phyloP scores from a whole-genome alignment of 345 rosid species.

The Anacardium occidentale region DNA sequence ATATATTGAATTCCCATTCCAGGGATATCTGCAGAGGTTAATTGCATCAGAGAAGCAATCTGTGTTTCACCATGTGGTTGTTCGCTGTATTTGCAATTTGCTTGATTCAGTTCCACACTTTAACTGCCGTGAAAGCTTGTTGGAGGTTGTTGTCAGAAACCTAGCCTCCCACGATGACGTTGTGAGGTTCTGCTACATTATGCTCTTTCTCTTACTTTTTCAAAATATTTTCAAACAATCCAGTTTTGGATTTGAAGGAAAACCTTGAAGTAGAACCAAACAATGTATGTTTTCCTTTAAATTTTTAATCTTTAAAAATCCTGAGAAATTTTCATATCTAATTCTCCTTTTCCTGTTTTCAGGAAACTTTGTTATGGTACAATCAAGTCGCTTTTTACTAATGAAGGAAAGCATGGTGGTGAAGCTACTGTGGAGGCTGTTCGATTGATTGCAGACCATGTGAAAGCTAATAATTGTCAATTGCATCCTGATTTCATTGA shows the following conservation, averaged over 20 bases:
- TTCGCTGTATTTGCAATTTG: conserved; percentile 73
- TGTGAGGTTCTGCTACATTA: conserved; percentile 52
- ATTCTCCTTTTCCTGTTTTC: conserved; percentile 26
- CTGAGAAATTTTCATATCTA: background rate
- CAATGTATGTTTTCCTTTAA: background rate
- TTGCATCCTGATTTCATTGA: conserved; percentile 86
- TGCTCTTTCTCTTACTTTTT: conserved; percentile 14
- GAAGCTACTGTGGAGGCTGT: conserved; percentile 79
- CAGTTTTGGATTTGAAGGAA: background rate
- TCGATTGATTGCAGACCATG: conserved; percentile 74
- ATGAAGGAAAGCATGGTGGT: conserved; percentile 90
- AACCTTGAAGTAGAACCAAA: background rate
- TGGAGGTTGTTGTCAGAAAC: conserved; percentile 66
- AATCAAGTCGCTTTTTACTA: conserved; percentile 70
- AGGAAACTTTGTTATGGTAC: conserved; percentile 82
- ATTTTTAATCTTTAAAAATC: background rate
- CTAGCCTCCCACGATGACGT: conserved; percentile 78
- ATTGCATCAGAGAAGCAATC: conserved; percentile 51
- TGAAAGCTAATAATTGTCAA: conserved; percentile 73
- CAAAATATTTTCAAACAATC: conserved; percentile 2
- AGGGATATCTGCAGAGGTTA: conserved; percentile 81
- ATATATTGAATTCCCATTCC: conserved; percentile 25
- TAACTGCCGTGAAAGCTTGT: conserved; percentile 72
- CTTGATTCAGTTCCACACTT: conserved; percentile 91
- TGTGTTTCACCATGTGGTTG: conserved; percentile 58